Base-by-base conservation (phyloP, 768 basidiomycete genomes). In the Russula sp. region DNA sequence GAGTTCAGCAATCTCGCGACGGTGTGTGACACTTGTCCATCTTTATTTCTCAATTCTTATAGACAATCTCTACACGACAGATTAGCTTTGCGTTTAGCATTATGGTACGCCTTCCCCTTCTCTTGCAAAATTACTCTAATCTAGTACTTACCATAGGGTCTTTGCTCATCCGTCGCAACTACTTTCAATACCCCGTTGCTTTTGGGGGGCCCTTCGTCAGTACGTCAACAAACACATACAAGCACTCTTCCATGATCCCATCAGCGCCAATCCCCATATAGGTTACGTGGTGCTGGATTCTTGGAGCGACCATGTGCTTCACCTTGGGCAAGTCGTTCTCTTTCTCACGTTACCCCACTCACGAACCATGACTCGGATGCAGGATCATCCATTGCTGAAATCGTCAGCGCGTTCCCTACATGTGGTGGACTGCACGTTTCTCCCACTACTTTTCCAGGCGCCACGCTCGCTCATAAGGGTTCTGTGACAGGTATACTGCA, bases 1-100 rank as follows among this genome's bases (percentile, higher is more conserved):
- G 92, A 94, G 78, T 94, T 94, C 70, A 84, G 88, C 8, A 90
- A 90, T 71, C 74, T 92, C 36, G 87, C 88, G n/a, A 90, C 88
- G 65, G 87, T 88, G 67, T 64, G 84, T 57, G 16, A 36, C 51
- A 18, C n/a, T 13, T 28, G 49, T 34, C 5, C 38, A 14, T 14
- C 44, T 52, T 11, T 24, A n/a, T 20, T n/a, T 20, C 18, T 5
- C 14, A 53, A 50, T 11, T n/a, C n/a, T 44, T 22, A n/a, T 48
- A 26, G 14, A 16, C 13, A 20, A 32, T 26, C 28, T 40, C 1
- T 28, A 24, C 38, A 11, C 26, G 16, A 4, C 64, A 87, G 85
- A 87, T 87, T 58, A 84, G 84, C 71, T 90, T 88, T 73, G 86
- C 88, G 22, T 89, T 88, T 77, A 88, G 86, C 71, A 90, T 89